Percentiles rank a stretch among this genome's conserved stretches.
Evolutionary conservation across 2,329 filamentous ascomycete species (phyloP).

Genomic region (Alternaria tenuissima): DNA sequence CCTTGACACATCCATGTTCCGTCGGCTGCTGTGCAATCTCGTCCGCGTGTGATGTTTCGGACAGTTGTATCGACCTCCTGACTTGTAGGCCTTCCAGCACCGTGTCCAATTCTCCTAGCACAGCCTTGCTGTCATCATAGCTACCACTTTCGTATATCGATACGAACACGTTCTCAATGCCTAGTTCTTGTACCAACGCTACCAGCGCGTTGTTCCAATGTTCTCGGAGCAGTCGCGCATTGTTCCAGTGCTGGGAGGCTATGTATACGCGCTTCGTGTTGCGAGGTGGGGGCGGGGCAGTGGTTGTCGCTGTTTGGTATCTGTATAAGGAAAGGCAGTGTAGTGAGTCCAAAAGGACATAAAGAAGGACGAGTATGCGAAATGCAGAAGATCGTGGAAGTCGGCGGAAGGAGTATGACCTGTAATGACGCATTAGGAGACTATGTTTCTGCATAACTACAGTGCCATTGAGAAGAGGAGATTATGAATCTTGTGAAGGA

Average conservation of each 20-base stretch:
- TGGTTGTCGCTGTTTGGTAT: conserved; percentile 23
- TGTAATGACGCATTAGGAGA: conserved; percentile 24
- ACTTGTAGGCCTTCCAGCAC: conserved; percentile 64
- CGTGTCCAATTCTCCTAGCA: conserved; percentile 64
- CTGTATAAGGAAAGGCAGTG: conserved; percentile 30
- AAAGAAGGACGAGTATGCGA: conserved; percentile 28
- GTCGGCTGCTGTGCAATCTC: conserved; percentile 44
- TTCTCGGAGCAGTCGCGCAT: conserved; percentile 65
- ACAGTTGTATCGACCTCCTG: conserved; percentile 63
- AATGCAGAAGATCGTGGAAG: conserved; percentile 28
- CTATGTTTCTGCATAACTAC: not conserved
- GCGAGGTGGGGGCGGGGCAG: conserved; percentile 20
- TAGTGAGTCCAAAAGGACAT: conserved; percentile 32
- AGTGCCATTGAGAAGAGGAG: not conserved
- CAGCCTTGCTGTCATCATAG: conserved; percentile 72
- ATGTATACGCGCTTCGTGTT: conserved; percentile 65
- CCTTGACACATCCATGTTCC: conserved; percentile 68
- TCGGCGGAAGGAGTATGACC: conserved; percentile 28
- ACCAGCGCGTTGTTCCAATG: conserved; percentile 71
- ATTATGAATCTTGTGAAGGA: not conserved
- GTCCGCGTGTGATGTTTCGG: conserved; percentile 59
- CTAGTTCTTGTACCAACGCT: conserved; percentile 64
- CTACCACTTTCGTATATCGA: conserved; percentile 74
- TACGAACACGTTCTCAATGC: conserved; percentile 71
- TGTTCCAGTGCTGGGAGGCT: conserved; percentile 74